phyloP scores from a whole-genome alignment of 1,139 yeast genomes.

The Hansenula sp. region DNA sequence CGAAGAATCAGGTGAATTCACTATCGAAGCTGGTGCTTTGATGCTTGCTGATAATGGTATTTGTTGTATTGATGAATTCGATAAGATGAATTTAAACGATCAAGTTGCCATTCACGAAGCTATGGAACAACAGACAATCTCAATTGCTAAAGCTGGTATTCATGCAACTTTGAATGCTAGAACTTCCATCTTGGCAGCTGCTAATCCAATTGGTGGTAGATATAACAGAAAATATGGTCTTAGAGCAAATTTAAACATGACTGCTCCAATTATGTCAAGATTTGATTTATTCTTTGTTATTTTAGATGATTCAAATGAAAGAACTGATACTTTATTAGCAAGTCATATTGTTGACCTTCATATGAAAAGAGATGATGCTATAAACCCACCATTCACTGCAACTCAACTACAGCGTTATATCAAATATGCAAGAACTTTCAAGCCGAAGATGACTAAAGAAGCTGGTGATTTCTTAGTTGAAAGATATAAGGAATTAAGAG shows the following conservation, averaged over 20 bases:
- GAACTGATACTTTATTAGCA: constrained; percentile 85
- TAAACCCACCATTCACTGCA: constrained; percentile 84
- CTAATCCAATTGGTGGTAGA: constrained; percentile 95
- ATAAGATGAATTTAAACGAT: constrained; percentile 92
- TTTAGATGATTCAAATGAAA: constrained; percentile 91
- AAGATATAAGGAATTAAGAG: constrained; percentile 81
- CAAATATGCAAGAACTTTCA: constrained; percentile 88
- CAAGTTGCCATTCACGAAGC: constrained; percentile 99
- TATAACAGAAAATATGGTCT: constrained; percentile 84
- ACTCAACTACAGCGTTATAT: constrained; percentile 88
- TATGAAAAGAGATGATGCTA: constrained; percentile 87
- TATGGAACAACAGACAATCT: constrained; percentile 98
- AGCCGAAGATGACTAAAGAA: constrained; percentile 79
- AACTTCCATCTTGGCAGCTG: constrained; percentile 94
- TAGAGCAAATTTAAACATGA: constrained; percentile 87
- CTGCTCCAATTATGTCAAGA: constrained; percentile 99
- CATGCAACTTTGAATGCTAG: constrained; percentile 97
- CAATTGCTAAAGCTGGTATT: constrained; percentile 97
- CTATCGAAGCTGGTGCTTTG: constrained; percentile 98
- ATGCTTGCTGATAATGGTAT: constrained; percentile 99
- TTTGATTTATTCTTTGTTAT: constrained; percentile 94
- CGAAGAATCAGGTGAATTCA: constrained; percentile 95
- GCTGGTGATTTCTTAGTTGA: constrained; percentile 77
- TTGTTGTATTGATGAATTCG: constrained; percentile 98
- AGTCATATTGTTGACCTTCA: constrained; percentile 91